Evolutionary conservation across 2,329 filamentous ascomycete species (phyloP).

Genomic region (Helicocarpus griseus): DNA sequence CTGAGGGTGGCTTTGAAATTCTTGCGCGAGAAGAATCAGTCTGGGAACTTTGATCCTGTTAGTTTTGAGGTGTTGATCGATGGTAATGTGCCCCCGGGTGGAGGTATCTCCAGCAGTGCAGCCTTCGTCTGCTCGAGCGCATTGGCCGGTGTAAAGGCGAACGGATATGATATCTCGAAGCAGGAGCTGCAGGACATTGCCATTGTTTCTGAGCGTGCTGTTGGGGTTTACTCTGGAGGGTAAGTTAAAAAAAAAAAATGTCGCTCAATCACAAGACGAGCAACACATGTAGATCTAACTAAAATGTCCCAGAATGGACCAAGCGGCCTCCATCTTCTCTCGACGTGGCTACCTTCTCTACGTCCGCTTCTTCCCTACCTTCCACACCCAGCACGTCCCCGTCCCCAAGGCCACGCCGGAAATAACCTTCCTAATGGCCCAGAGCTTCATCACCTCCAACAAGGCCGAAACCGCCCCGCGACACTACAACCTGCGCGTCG

Average conservation of each 20-base stretch:
- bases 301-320: conserved; percentile 70
- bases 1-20: conserved; percentile 71
- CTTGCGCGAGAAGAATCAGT: conserved; percentile 50
- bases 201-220: conserved; percentile 85
- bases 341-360: conserved; percentile 77
- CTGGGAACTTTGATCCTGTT: conserved; percentile 54
- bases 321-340: conserved; percentile 90
- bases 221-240: conserved; percentile 95
- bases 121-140: conserved; percentile 88
- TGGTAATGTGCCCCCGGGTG: conserved; percentile 83
- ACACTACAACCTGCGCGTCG: conserved; percentile 93
- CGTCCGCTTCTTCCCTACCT: conserved; percentile 74
- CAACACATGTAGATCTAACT: conserved; percentile 17
- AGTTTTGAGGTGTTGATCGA: conserved; percentile 86
- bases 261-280: not conserved
- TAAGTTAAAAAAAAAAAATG: too few species aligned
- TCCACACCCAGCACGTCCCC: conserved; percentile 65
- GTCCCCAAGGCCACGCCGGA: conserved; percentile 76
- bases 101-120: conserved; percentile 85
- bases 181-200: conserved; percentile 85
- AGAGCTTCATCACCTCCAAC: conserved; percentile 87
- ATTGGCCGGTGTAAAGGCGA: conserved; percentile 76
- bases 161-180: conserved; percentile 78
- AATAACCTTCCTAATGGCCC: conserved; percentile 84
- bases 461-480: conserved; percentile 90